Percentiles rank a stretch among this genome's conserved stretches.
Conservation (phyloP, 192 early-diverging fungal genomes). For the Coemansia sp. region DNA sequence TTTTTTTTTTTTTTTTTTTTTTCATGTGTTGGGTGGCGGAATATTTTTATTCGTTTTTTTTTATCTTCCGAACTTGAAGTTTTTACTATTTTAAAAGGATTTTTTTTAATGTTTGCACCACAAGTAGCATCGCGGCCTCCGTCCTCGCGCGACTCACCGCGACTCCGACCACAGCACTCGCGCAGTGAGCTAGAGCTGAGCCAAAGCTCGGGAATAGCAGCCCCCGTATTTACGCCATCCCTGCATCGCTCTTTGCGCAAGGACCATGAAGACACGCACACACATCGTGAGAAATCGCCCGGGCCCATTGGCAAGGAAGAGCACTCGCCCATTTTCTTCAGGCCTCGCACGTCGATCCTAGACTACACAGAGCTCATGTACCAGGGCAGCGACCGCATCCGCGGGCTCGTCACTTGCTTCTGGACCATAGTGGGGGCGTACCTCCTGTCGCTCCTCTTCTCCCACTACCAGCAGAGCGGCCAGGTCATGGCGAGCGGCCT, state of each 20-base stretch:
- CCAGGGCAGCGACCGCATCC: constrained; percentile 46
- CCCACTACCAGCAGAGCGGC: constrained; percentile 43
- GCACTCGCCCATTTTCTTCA: constrained; percentile 21
- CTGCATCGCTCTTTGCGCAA: constrained; percentile 38
- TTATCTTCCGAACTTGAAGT: not conserved
- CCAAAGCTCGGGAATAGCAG: constrained; percentile 16
- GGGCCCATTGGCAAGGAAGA: not conserved
- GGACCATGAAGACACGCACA: constrained; percentile 7
- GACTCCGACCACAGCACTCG: constrained; percentile 21
- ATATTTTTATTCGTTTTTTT: not conserved
- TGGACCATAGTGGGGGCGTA: constrained; percentile 50
- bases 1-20: too few relatives aligned
- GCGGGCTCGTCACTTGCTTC: constrained; percentile 52
- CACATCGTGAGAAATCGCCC: not conserved
- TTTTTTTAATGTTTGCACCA: constrained; percentile 27
- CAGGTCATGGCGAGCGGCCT: constrained; percentile 33
- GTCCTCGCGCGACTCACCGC: constrained; percentile 38
- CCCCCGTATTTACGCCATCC: constrained; percentile 31
- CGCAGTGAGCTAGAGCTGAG: constrained; percentile 26
- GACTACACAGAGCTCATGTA: constrained; percentile 56
- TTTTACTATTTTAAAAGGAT: not conserved
- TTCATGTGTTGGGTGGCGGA: not conserved
- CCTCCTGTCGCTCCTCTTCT: constrained; percentile 36
- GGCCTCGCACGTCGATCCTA: constrained; percentile 45
- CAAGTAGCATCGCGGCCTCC: constrained; percentile 34